Evolutionary conservation across 257 asterid genomes (phyloP), one percentile per base, ranked within the genome.

Genomic region (Solanum neorickii): DNA sequence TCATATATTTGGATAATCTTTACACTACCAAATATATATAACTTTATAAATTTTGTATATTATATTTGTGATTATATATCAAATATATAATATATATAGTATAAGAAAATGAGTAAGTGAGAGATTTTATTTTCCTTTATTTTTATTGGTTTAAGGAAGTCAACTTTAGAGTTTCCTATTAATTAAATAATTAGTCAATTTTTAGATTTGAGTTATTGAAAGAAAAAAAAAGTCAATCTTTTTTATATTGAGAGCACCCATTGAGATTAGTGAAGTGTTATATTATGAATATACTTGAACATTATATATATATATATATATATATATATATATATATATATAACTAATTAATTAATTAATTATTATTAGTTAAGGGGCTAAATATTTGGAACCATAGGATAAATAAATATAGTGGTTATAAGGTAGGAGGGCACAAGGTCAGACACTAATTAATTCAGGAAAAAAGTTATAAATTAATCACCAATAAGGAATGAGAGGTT

Each of bases 401-500:
- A 46, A 46, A 78, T 16, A 8, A 46, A 15, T 76, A 42, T 46
- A 46, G 66, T 78, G 84, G 41, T 78, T 46, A 46, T 78, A 27
- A 46, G 65, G 66, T 16, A 16, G 73, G 87, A 46, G 35, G 82
- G 87, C 60, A 83, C 23, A 72, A 42, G 33, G 86, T 88, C 60
- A 60, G 27, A 87, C n/a, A 72, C 73, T 74, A 76, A 60, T 87
- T 82, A 86, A 75, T 80, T 87, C 7, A 75, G n/a, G 33, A 46
- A 70, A 74, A 70, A 83, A 82, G 52, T n/a, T 74, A 20, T 76
- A 69, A 49, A 15, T 52, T 52, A 72, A 86, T 85, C 88, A 87
- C 59, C 8, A 77, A 85, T 83, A 85, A 35, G 88, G 86, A 33
- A 83, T 12, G 86, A 33, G n/a, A 83, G 60, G 87, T 65, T 87